Evolutionary conservation across 129 eudicot genomes (phyloP).

Genomic region (Chrysanthemum makinoi): DNA sequence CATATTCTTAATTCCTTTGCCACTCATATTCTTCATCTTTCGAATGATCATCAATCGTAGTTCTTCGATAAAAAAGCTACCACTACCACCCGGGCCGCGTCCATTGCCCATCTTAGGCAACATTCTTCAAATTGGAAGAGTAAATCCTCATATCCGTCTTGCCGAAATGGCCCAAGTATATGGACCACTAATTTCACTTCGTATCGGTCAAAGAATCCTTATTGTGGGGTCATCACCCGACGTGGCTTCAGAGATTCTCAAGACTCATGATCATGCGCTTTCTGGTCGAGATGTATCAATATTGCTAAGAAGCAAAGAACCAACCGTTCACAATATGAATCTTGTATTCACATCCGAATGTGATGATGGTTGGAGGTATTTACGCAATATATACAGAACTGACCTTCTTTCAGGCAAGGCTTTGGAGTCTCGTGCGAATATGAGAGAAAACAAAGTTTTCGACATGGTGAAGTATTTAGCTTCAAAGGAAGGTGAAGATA

Average conservation of each 20-base stretch:
- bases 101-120: too few species aligned
- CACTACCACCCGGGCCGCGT: too few species aligned
- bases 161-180: constrained; percentile 31
- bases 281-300: constrained; percentile 33
- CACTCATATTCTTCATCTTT: too few species aligned
- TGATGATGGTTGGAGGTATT: constrained; percentile 23
- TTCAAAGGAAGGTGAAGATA: constrained; percentile 21
- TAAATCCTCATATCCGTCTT: constrained; percentile 22
- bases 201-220: constrained; percentile 22
- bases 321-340: constrained; percentile 16
- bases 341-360: constrained; percentile 8
- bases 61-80: too few species aligned
- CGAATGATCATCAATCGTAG: too few species aligned
- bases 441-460: constrained; percentile 15
- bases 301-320: background rate
- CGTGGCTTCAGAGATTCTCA: constrained; percentile 43
- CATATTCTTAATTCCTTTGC: too few species aligned
- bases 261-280: constrained; percentile 30
- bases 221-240: constrained; percentile 39
- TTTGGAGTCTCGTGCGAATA: constrained; percentile 19
- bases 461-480: constrained; percentile 30
- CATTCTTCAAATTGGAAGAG: too few species aligned
- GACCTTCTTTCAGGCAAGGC: constrained; percentile 36
- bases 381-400: constrained; percentile 24
- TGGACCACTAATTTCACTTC: constrained; percentile 41